Base-by-base conservation (phyloP, 257 asterid genomes). In the Nicotiana attenuata region DNA sequence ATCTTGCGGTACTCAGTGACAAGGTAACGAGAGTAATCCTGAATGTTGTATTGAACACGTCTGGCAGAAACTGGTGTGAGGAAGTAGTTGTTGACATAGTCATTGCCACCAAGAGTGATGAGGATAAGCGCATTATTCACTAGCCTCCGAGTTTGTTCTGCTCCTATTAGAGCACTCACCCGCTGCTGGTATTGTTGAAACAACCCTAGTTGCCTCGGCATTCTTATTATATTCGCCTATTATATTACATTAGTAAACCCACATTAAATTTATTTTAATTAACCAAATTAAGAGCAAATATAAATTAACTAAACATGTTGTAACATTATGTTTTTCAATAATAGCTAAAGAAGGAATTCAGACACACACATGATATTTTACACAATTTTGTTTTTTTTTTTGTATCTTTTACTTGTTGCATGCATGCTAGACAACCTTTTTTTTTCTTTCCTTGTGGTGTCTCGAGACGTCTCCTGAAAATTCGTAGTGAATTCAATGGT, bases 101-200 rank as follows among this genome's bases (percentile, higher is more conserved):
- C 98, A 50, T 94, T 94, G 19, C 97, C 97, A 2, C 97, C 97
- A 5, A 94, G 87, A 0, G 93, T 90, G 65, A 94, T 92, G 17
- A 94, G 92, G 15, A 92, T 90, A 1, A 94, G 85, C 0, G 92
- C 97, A 10, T 77, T 78, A 67, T 88, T 91, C n/a, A 94, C 97
- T 0, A 85, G 91, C 33, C 28, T 3, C 26, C 80, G 83, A 0
- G 94, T 71, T 61, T 83, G 82, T 7, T 77, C 86, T 56, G 77
- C 80, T 11, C 98, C 98, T 56, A 92, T 88, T 13, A 90, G 41
- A 3, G 89, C 83, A 78, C 75, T 78, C 65, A 92, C 85, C 15
- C 95, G 85, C 19, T 45, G 53, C 65, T 94, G 97, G 85, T 91
- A 92, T 50, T 86, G 83, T 22, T 61, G 16, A 59, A 91, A 92